Base-by-base conservation (phyloP, 257 asterid genomes). In the Ophiorrhiza pumila region DNA sequence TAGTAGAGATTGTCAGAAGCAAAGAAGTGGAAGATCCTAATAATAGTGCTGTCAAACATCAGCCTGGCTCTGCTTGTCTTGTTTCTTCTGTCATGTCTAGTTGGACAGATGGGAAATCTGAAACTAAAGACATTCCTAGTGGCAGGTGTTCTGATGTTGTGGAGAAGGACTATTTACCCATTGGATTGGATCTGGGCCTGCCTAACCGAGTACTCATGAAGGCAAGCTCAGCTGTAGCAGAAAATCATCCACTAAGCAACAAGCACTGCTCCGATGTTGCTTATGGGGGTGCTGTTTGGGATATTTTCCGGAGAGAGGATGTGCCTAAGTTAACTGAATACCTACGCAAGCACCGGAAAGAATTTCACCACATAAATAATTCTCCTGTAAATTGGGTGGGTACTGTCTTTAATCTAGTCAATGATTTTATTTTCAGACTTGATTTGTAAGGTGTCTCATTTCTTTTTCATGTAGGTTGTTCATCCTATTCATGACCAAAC, bases 401-500 rank as follows among this genome's bases (percentile, higher is more conserved):
- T 50, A 58, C 53, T 45, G 27, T 56, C 52, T 47, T 66, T 60
- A 52, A 11, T 60, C 67, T 73, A 55, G 42, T 60, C 58, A n/a
- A n/a, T 62, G 43, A 34, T 37, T 31, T n/a, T 12, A 58, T 69
- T 37, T 50, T 34, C 12, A 56, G 41, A 43, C 39, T 60, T 34
- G 63, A 55, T 58, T 34, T 43, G 20, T 73, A 39, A 57, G 37
- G 42, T 72, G 25, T 43, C 71, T 56, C 45, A 6, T 75, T 80
- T 59, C 25, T 42, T 56, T 64, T 34, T 47, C 20, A 56, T 73
- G 46, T 77, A 84, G 85, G 77, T 84, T 81, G 81, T 76, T 76
- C 85, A 79, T 76, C 84, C 88, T 50, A 84, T 84, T 68, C 88
- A 84, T 68, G 85, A 81, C 64, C 88, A 84, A 77, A 78, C 82